Evolutionary conservation across 1,284 basidiomycete species (phyloP).

Genomic region (Pseudozyma pruni): DNA sequence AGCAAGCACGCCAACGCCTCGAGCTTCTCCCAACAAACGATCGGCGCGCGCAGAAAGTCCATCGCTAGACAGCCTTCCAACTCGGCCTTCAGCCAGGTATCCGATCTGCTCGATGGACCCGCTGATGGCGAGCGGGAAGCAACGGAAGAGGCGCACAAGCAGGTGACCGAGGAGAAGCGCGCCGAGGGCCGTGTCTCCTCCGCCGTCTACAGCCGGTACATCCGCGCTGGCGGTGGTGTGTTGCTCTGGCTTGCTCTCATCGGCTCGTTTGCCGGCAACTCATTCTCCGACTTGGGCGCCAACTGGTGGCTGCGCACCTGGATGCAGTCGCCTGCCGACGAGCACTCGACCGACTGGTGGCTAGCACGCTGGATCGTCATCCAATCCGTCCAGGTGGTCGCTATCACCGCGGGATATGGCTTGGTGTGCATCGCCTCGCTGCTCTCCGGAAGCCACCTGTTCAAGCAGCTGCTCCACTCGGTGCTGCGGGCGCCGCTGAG

Average conservation of each 20-base stretch:
- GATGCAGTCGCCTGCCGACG: constrained; percentile 7
- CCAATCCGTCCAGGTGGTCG: constrained; percentile 77
- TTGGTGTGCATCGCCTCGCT: constrained; percentile 74
- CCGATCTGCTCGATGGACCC: constrained; percentile 73
- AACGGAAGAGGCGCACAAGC: too few relatives aligned
- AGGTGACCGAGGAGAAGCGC: constrained; percentile 31
- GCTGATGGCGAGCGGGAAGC: constrained; percentile 8
- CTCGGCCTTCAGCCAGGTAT: constrained; percentile 74
- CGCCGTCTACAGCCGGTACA: constrained; percentile 38
- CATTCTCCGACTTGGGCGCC: constrained; percentile 24
- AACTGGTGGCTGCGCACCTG: constrained; percentile 38
- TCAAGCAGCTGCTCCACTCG: constrained; percentile 72
- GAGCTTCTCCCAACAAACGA: constrained; percentile 39
- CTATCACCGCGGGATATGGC: constrained; percentile 75
- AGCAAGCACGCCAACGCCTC: constrained; percentile 25
- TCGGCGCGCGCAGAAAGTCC: constrained; percentile 29
- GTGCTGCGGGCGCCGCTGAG: constrained; percentile 77
- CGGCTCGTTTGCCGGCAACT: constrained; percentile 9
- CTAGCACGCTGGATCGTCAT: constrained; percentile 76
- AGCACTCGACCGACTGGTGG: constrained; percentile 63
- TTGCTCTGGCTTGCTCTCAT: constrained; percentile 32
- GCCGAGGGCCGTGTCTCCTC: constrained; percentile 32
- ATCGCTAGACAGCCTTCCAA: constrained; percentile 41
- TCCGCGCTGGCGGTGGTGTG: constrained; percentile 28
- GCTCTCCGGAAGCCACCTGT: constrained; percentile 75